These are phyloP conservation scores for Wickerhamomyces hampshirensis DNA, from an alignment of 805 yeast genomes.

Conservation along the genomic window DNA sequence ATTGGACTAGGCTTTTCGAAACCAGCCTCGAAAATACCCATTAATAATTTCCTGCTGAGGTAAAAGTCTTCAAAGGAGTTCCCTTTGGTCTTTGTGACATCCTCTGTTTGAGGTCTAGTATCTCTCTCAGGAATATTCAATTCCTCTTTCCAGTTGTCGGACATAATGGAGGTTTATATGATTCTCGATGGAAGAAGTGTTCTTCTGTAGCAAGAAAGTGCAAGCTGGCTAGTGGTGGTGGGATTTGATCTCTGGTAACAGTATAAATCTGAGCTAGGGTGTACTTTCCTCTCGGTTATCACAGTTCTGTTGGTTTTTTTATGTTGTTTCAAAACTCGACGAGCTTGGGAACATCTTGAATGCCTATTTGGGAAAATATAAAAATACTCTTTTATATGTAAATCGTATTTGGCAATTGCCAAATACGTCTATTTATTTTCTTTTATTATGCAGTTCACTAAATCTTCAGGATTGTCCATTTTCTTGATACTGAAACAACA, in stretches of 20 bases:
- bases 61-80: conserved; percentile 87
- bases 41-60: conserved; percentile 85
- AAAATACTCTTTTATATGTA: too few species aligned
- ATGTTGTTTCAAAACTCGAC: background rate
- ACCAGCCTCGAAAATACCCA: conserved; percentile 99
- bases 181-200: background rate
- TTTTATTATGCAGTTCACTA: too few species aligned
- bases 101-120: conserved; percentile 95
- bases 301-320: background rate
- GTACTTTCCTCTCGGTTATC: too few species aligned
- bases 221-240: too few species aligned
- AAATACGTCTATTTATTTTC: too few species aligned
- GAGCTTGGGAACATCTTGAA: background rate
- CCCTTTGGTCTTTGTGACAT: conserved; percentile 88
- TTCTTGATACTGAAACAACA: too few species aligned
- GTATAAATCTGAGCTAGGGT: too few species aligned
- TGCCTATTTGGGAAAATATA: background rate
- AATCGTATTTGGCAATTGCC: too few species aligned
- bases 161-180: conserved; percentile 18
- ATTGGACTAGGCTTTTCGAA: conserved; percentile 97
- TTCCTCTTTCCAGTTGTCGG: conserved; percentile 68
- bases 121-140: conserved; percentile 80
- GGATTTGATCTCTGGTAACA: too few species aligned
- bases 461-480: too few species aligned
- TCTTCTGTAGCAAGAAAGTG: too few species aligned